These are phyloP conservation scores for Bothriochloa decipiens DNA, from an alignment of 176 grass and related monocot genomes.

Conservation along the genomic window DNA sequence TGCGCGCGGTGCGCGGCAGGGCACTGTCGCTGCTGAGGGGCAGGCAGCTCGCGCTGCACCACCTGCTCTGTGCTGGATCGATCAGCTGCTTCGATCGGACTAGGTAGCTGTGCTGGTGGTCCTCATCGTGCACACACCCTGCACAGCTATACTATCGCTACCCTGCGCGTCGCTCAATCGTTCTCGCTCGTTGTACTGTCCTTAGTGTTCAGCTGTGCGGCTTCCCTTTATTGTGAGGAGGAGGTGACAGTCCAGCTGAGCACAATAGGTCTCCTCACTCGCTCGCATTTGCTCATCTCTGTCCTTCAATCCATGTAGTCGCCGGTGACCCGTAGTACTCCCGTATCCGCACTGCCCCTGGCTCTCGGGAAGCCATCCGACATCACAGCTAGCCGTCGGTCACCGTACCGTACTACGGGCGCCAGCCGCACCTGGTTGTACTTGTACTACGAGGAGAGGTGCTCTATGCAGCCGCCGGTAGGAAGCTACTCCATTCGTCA, in stretches of 20 bases:
- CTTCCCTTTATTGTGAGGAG: background rate
- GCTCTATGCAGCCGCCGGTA: background rate
- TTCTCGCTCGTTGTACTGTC: background rate
- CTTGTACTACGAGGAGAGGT: background rate
- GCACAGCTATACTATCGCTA: background rate
- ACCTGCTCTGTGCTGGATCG: background rate
- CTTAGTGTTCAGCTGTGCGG: background rate
- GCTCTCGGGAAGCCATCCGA: conserved; percentile 13
- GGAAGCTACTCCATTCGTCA: no score
- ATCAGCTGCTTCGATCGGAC: background rate
- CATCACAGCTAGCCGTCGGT: background rate
- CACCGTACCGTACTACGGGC: background rate
- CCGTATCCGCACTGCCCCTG: background rate
- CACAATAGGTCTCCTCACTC: background rate
- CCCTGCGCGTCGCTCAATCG: background rate
- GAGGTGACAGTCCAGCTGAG: background rate
- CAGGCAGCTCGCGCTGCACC: background rate
- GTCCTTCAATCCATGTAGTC: background rate
- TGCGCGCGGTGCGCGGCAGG: conserved; percentile 22
- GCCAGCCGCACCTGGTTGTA: background rate
- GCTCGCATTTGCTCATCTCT: background rate
- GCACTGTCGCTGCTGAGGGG: background rate
- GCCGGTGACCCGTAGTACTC: background rate
- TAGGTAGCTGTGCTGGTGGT: background rate
- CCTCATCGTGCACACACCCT: background rate